These are phyloP conservation scores for Gracilaria domingensis DNA, from an alignment of 23 red algal species.

Conservation along the genomic window DNA sequence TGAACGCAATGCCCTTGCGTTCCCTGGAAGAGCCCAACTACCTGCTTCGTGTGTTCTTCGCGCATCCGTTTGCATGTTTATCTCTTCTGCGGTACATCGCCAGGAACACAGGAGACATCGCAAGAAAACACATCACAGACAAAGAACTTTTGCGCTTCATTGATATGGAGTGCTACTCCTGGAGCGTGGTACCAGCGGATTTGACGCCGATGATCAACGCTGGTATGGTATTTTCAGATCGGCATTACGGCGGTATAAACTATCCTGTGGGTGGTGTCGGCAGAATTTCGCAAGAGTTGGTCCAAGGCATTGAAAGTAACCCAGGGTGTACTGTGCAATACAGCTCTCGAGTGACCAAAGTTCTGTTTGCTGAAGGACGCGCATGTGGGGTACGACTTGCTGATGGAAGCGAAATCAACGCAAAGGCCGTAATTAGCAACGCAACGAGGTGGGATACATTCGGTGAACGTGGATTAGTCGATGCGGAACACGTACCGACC, in stretches of 20 bases:
- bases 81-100: constrained; percentile 82
- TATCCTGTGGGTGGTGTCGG: constrained; percentile 94
- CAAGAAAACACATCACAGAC: constrained; percentile 82
- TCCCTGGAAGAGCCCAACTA: constrained; percentile 94
- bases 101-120: constrained; percentile 85
- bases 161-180: constrained; percentile 95
- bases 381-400: constrained; percentile 78
- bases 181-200: constrained; percentile 83
- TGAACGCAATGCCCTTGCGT: constrained; percentile 86
- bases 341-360: constrained; percentile 59
- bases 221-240: constrained; percentile 97
- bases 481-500: constrained; percentile 40
- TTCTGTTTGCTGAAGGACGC: constrained; percentile 44
- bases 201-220: constrained; percentile 97
- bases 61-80: constrained; percentile 85
- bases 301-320: constrained; percentile 58
- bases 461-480: constrained; percentile 55
- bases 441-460: constrained; percentile 98
- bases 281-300: constrained; percentile 79
- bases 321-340: constrained; percentile 74
- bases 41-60: constrained; percentile 78
- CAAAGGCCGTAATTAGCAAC: constrained; percentile 74
- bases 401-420: constrained; percentile 55
- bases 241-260: constrained; percentile 96
- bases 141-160: constrained; percentile 79